These are phyloP conservation scores for Penicillium sp. DNA, from an alignment of 2,329 filamentous ascomycete genomes.

Conservation along the genomic window DNA sequence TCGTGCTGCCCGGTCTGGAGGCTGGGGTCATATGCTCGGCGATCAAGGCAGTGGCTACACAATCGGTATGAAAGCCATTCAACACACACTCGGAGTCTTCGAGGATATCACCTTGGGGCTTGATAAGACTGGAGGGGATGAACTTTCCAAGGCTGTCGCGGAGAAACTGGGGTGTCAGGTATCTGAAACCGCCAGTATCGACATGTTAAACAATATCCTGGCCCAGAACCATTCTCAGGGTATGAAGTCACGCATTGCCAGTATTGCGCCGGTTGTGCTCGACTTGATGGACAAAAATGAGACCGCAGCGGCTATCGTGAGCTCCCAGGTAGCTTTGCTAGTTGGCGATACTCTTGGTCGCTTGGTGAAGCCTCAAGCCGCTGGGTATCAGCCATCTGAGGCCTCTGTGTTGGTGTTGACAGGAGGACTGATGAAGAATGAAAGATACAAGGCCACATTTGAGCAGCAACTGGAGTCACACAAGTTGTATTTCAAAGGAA, in stretches of 20 bases:
- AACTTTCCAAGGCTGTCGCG: slow-evolving; percentile 16
- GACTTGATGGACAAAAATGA: neutral
- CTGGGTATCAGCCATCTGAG: slow-evolving; percentile 5
- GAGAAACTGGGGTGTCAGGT: slow-evolving; percentile 10
- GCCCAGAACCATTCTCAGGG: slow-evolving; percentile 1
- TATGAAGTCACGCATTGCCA: slow-evolving; percentile 20
- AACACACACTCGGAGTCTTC: slow-evolving; percentile 30
- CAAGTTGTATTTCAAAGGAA: slow-evolving; percentile 5
- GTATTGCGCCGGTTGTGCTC: slow-evolving; percentile 15
- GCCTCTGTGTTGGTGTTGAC: slow-evolving; percentile 19
- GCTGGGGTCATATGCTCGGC: slow-evolving; percentile 47
- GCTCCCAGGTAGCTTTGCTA: slow-evolving; percentile 5
- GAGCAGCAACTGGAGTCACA: slow-evolving; percentile 4
- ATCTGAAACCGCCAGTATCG: neutral
- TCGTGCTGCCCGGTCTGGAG: slow-evolving; percentile 39
- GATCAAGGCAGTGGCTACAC: slow-evolving; percentile 47
- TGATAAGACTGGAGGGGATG: neutral
- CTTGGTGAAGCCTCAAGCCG: slow-evolving; percentile 12
- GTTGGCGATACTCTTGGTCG: slow-evolving; percentile 15
- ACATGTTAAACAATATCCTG: slow-evolving; percentile 20
- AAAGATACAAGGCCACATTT: slow-evolving; percentile 11
- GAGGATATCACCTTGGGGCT: slow-evolving; percentile 27
- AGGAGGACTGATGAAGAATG: slow-evolving; percentile 22
- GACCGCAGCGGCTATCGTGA: slow-evolving; percentile 15
- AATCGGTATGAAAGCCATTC: slow-evolving; percentile 40